Evolutionary conservation across 116 monocot species (phyloP).

Genomic region (Papilionanthe hybrid): DNA sequence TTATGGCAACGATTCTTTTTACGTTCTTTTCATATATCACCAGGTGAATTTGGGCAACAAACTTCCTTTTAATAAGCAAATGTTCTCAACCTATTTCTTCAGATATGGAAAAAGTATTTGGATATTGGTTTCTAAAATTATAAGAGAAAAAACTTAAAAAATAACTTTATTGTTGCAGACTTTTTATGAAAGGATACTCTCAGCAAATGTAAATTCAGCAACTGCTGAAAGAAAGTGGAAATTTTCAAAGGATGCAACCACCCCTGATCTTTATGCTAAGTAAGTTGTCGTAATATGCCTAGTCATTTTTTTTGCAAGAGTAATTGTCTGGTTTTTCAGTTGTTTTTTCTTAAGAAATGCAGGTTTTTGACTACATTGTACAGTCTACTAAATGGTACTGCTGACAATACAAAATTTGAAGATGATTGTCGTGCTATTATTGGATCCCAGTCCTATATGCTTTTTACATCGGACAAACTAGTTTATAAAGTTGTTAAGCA

Average conservation of each 20-base stretch:
- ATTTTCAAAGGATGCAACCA: slow-evolving; percentile 42
- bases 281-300: slow-evolving; percentile 15
- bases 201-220: slow-evolving; percentile 72
- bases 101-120: neutral
- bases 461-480: slow-evolving; percentile 84
- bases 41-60: slow-evolving; percentile 48
- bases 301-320: neutral
- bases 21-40: slow-evolving; percentile 86
- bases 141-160: neutral
- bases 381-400: slow-evolving; percentile 25
- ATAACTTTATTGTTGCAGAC: slow-evolving; percentile 30
- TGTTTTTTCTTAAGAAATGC: slow-evolving; percentile 1
- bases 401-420: slow-evolving; percentile 86
- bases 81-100: neutral
- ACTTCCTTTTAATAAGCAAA: too few relatives aligned
- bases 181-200: slow-evolving; percentile 77
- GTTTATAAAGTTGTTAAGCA: slow-evolving; percentile 89
- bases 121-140: neutral
- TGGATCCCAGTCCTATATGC: slow-evolving; percentile 79
- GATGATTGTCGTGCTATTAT: slow-evolving; percentile 80
- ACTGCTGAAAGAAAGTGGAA: slow-evolving; percentile 67
- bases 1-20: slow-evolving; percentile 98
- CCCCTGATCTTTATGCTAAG: slow-evolving; percentile 67
- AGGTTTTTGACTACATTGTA: slow-evolving; percentile 44
- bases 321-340: too few relatives aligned